Percentiles rank a stretch among this genome's conserved stretches.
These are phyloP conservation scores for Waitea zeae DNA, from an alignment of 1,284 basidiomycete genomes.

Conservation along the genomic window DNA sequence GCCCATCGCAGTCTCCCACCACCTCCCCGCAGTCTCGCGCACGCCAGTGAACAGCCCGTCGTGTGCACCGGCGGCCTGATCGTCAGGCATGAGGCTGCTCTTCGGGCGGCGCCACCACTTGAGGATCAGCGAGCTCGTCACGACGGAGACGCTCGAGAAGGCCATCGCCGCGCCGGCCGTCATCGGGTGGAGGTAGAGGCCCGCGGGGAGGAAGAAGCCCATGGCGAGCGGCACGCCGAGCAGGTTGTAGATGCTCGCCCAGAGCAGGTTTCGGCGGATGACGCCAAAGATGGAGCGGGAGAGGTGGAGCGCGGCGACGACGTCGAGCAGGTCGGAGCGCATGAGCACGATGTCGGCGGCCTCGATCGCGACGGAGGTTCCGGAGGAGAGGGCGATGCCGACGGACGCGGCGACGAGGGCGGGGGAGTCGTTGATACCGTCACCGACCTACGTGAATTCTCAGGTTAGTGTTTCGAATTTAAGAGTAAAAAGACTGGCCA, in stretches of 20 bases:
- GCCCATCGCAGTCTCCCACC: too few species aligned
- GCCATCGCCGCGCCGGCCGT: slow-evolving; percentile 97
- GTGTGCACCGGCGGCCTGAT: slow-evolving; percentile 20
- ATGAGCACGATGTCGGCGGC: slow-evolving; percentile 97
- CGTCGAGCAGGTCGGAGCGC: slow-evolving; percentile 90
- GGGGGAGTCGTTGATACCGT: slow-evolving; percentile 98
- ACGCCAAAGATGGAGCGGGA: slow-evolving; percentile 81
- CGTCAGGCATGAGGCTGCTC: slow-evolving; percentile 51
- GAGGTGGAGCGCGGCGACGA: slow-evolving; percentile 89
- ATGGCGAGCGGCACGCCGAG: slow-evolving; percentile 97
- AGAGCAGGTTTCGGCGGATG: slow-evolving; percentile 79
- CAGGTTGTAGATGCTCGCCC: slow-evolving; percentile 90
- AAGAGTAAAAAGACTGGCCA: slow-evolving; percentile 5
- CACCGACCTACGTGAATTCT: slow-evolving; percentile 60
- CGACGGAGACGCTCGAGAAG: slow-evolving; percentile 91
- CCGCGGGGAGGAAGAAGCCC: slow-evolving; percentile 89
- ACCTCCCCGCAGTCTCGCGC: too few species aligned
- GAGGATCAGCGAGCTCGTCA: slow-evolving; percentile 76
- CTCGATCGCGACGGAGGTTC: slow-evolving; percentile 94
- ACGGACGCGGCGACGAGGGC: slow-evolving; percentile 91
- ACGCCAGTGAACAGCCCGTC: too few species aligned
- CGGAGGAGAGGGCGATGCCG: slow-evolving; percentile 90
- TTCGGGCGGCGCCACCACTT: slow-evolving; percentile 71
- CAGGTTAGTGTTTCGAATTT: slow-evolving; percentile 3
- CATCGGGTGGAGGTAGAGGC: slow-evolving; percentile 93